Evolutionary conservation across 345 rosid species (phyloP).

Genomic region (Pseudoturritis turrita): DNA sequence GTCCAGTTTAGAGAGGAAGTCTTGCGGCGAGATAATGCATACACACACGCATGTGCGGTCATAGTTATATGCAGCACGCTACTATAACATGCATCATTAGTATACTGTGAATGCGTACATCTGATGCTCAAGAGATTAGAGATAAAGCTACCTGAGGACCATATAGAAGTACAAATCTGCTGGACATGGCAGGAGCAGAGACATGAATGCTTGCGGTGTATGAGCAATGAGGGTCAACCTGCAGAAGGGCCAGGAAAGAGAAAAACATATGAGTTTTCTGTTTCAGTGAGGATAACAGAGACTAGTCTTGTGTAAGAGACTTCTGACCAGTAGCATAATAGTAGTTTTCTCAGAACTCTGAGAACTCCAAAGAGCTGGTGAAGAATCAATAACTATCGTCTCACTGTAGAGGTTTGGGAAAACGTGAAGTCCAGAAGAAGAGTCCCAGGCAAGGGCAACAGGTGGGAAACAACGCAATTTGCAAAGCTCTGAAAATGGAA

Average conservation of each 20-base stretch:
- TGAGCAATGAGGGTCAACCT: constrained; percentile 99
- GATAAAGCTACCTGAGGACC: constrained; percentile 57
- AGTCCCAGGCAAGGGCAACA: constrained; percentile 95
- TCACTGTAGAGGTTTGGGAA: constrained; percentile 67
- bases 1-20: not conserved
- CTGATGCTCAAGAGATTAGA: constrained; percentile 7
- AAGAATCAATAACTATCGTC: constrained; percentile 70
- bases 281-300: constrained; percentile 13
- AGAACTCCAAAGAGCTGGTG: constrained; percentile 77
- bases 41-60: not conserved
- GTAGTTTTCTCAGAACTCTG: constrained; percentile 68
- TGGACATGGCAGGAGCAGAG: constrained; percentile 62
- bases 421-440: constrained; percentile 70
- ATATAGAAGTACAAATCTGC: constrained; percentile 78
- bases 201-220: constrained; percentile 61
- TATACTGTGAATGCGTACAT: not conserved
- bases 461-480: constrained; percentile 98
- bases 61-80: not conserved
- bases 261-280: not conserved
- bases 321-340: constrained; percentile 67
- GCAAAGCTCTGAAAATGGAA: constrained; percentile 71
- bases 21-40: not conserved
- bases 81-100: not conserved
- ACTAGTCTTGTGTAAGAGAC: not conserved
- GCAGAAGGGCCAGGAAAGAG: constrained; percentile 27